Conservation (phyloP, 768 basidiomycete species). For the Dendrothele bispora region DNA sequence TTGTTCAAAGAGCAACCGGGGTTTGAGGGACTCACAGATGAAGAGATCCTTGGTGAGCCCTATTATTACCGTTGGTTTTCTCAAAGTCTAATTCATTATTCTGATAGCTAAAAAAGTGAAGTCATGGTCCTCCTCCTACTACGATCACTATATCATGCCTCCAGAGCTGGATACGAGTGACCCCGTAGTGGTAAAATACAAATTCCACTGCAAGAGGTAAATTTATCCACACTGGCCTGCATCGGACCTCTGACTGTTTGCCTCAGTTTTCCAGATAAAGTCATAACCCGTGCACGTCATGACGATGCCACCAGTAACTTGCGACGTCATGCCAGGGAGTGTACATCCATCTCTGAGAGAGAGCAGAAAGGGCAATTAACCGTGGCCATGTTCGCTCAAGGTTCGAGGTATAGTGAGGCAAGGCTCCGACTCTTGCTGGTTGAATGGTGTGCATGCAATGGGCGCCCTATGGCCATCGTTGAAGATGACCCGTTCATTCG, state of each 20-base stretch:
- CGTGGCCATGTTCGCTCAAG: slow-evolving; percentile 3
- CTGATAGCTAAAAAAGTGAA: not conserved
- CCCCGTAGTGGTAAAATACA: not conserved
- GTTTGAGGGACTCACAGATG: not conserved
- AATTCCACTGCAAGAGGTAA: slow-evolving; percentile 1
- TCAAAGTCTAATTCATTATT: not conserved
- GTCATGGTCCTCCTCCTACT: not conserved
- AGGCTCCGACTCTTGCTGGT: slow-evolving; percentile 6
- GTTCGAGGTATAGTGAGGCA: slow-evolving; percentile 7
- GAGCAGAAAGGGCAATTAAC: too few species aligned
- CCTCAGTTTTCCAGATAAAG: not conserved
- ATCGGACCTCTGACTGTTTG: not conserved
- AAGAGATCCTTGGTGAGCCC: not conserved
- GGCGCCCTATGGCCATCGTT: not conserved
- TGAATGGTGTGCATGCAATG: not conserved
- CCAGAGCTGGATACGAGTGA: not conserved
- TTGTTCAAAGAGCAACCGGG: too few species aligned
- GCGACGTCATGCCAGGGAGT: too few species aligned
- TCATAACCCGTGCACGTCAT: not conserved
- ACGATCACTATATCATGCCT: not conserved
- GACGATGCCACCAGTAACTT: not conserved
- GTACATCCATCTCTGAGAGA: too few species aligned
- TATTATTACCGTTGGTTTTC: not conserved
- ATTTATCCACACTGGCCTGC: too few species aligned
- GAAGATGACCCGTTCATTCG: not conserved